Percentiles rank a stretch among this genome's conserved stretches.
Conservation (phyloP, 108 stramenopile genomes). For the Seminavis robusta region DNA sequence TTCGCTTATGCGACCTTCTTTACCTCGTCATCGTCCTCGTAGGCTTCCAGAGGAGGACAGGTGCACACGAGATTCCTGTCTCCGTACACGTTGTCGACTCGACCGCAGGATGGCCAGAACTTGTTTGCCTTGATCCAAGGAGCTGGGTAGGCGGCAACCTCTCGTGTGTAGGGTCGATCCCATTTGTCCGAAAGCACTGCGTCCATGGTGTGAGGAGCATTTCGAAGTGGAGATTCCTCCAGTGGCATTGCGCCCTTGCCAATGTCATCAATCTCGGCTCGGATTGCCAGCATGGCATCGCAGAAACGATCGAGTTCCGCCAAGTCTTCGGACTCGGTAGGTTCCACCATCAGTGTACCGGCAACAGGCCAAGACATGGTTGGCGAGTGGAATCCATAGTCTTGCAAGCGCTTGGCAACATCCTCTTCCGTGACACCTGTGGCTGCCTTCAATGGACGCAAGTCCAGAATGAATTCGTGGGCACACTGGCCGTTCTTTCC, state of each 20-base stretch:
- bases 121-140: slow-evolving; percentile 94
- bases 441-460: slow-evolving; percentile 90
- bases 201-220: slow-evolving; percentile 96
- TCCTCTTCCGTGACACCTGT: slow-evolving; percentile 96
- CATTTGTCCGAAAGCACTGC: slow-evolving; percentile 84
- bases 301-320: slow-evolving; percentile 97
- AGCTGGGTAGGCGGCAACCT: slow-evolving; percentile 92
- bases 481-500: slow-evolving; percentile 98
- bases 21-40: slow-evolving; percentile 76
- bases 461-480: slow-evolving; percentile 98
- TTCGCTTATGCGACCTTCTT: slow-evolving; percentile 67
- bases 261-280: slow-evolving; percentile 96
- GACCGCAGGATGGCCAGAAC: slow-evolving; percentile 97
- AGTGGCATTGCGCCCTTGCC: slow-evolving; percentile 81
- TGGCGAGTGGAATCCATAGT: slow-evolving; percentile 99
- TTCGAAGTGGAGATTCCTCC: slow-evolving; percentile 89
- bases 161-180: slow-evolving; percentile 86
- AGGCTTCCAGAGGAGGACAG: slow-evolving; percentile 90
- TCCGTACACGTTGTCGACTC: slow-evolving; percentile 97
- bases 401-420: slow-evolving; percentile 95
- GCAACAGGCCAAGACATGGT: slow-evolving; percentile 99
- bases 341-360: slow-evolving; percentile 98
- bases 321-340: slow-evolving; percentile 97
- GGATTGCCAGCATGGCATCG: slow-evolving; percentile 96
- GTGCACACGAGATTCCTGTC: slow-evolving; percentile 97